A percentile compares a stretch with the other conserved stretches of the same genome.
These are phyloP conservation scores for Ganoderma leucocontextum DNA, from an alignment of 1,284 basidiomycete genomes.

Conservation along the genomic window DNA sequence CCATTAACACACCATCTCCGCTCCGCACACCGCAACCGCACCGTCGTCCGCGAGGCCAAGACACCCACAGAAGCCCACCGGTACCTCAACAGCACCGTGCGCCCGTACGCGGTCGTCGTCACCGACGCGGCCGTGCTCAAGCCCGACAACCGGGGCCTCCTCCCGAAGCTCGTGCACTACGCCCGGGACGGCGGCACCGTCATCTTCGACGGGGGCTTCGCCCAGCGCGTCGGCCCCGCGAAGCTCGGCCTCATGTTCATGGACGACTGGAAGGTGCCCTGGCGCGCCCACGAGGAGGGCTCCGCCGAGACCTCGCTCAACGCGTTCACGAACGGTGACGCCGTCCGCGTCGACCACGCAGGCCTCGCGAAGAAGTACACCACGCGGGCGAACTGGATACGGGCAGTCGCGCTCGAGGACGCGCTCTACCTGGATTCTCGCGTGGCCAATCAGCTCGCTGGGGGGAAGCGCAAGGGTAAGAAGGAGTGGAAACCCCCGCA, in stretches of 20 bases:
- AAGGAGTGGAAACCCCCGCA: neutral
- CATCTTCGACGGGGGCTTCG: slow-evolving; percentile 27
- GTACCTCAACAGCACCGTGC: slow-evolving; percentile 15
- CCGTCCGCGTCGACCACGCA: neutral
- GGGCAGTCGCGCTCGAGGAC: slow-evolving; percentile 7
- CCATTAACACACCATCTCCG: neutral
- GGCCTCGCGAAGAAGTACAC: slow-evolving; percentile 16
- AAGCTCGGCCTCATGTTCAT: slow-evolving; percentile 22
- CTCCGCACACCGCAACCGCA: neutral
- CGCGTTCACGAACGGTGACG: neutral
- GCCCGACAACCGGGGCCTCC: slow-evolving; percentile 16
- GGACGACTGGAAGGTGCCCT: slow-evolving; percentile 26
- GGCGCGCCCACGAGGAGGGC: slow-evolving; percentile 14
- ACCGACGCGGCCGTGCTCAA: slow-evolving; percentile 9
- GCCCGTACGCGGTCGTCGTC: slow-evolving; percentile 20
- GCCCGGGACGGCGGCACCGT: slow-evolving; percentile 24
- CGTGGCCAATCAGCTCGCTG: neutral
- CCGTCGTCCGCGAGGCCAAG: neutral
- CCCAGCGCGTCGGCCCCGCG: neutral
- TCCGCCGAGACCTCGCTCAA: slow-evolving; percentile 16
- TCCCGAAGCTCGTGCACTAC: slow-evolving; percentile 24
- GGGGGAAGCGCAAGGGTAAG: neutral
- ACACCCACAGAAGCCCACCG: slow-evolving; percentile 7
- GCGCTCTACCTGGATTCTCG: slow-evolving; percentile 19
- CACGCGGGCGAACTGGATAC: slow-evolving; percentile 17